Percentiles rank a stretch among this genome's conserved stretches.
Evolutionary conservation across 1,284 basidiomycete genomes (phyloP).

Genomic region (Tilletia setariae): DNA sequence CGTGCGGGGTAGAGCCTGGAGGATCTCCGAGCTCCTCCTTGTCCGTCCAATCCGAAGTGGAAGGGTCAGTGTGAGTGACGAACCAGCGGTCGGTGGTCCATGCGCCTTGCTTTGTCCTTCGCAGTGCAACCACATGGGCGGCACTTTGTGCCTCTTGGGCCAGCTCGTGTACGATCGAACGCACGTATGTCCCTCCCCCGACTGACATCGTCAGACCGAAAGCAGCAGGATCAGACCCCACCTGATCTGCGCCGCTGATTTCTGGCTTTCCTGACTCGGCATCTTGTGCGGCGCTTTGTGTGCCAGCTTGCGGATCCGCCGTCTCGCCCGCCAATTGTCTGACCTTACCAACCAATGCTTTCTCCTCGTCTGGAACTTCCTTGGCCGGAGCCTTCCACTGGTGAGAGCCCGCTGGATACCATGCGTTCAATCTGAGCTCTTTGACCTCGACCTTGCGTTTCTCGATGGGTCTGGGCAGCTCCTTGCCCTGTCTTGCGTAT

Average conservation of each 20-base stretch:
- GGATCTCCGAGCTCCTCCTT: slow-evolving; percentile 1
- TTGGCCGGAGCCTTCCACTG: slow-evolving; percentile 36
- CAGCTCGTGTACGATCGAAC: slow-evolving; percentile 52
- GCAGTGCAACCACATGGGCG: slow-evolving; percentile 49
- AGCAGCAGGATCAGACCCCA: slow-evolving; percentile 33
- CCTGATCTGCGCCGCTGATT: slow-evolving; percentile 17
- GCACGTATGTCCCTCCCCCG: slow-evolving; percentile 51
- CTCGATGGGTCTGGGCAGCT: slow-evolving; percentile 88
- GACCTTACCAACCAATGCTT: slow-evolving; percentile 39
- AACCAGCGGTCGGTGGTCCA: slow-evolving; percentile 18
- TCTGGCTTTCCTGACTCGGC: slow-evolving; percentile 1
- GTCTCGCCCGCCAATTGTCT: slow-evolving; percentile 35
- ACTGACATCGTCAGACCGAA: slow-evolving; percentile 51
- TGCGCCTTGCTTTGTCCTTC: slow-evolving; percentile 47
- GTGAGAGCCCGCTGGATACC: slow-evolving; percentile 35
- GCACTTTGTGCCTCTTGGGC: slow-evolving; percentile 40
- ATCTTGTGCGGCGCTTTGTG: not conserved
- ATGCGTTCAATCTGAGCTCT: slow-evolving; percentile 65
- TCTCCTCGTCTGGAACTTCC: slow-evolving; percentile 43
- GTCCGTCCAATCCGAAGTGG: not conserved
- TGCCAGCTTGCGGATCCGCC: not conserved
- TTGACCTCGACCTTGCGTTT: slow-evolving; percentile 78
- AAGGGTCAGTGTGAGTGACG: not conserved
- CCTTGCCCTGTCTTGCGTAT: slow-evolving; percentile 84
- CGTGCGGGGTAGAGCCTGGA: not conserved